Evolutionary conservation across 1,284 basidiomycete genomes (phyloP).

Genomic region (Austroboletus novae-zelandiae): DNA sequence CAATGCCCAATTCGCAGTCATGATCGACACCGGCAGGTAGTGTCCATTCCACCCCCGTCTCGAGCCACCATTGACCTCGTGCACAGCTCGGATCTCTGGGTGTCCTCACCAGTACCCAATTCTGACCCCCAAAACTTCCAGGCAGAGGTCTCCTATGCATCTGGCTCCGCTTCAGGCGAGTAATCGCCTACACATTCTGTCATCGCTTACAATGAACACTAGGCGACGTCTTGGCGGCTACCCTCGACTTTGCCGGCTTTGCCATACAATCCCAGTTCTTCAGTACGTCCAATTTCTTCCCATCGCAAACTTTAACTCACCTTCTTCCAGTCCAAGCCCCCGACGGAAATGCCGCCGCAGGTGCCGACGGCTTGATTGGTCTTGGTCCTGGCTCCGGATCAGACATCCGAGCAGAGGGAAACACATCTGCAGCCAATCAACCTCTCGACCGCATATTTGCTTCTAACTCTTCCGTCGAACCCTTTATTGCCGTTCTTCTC

Average conservation of each 20-base stretch:
- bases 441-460: slow-evolving; percentile 63
- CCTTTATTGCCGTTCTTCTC: slow-evolving; percentile 55
- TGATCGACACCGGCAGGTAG: slow-evolving; percentile 71
- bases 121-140: slow-evolving; percentile 17
- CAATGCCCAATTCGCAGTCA: slow-evolving; percentile 43
- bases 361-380: slow-evolving; percentile 45
- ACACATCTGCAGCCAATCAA: slow-evolving; percentile 41
- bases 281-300: slow-evolving; percentile 39
- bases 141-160: slow-evolving; percentile 21
- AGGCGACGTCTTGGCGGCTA: slow-evolving; percentile 54
- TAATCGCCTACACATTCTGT: neutral
- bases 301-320: neutral
- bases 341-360: slow-evolving; percentile 29
- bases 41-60: neutral
- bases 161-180: slow-evolving; percentile 23
- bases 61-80: neutral
- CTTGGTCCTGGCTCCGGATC: slow-evolving; percentile 52
- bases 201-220: neutral
- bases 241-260: slow-evolving; percentile 53
- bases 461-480: slow-evolving; percentile 52
- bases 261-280: slow-evolving; percentile 59
- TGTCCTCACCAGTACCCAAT: slow-evolving; percentile 19
- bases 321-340: slow-evolving; percentile 13
- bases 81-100: slow-evolving; percentile 28
- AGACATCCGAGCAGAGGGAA: slow-evolving; percentile 4